Evolutionary conservation across 805 yeast genomes (phyloP).

Genomic region (Clavispora asparagi): DNA sequence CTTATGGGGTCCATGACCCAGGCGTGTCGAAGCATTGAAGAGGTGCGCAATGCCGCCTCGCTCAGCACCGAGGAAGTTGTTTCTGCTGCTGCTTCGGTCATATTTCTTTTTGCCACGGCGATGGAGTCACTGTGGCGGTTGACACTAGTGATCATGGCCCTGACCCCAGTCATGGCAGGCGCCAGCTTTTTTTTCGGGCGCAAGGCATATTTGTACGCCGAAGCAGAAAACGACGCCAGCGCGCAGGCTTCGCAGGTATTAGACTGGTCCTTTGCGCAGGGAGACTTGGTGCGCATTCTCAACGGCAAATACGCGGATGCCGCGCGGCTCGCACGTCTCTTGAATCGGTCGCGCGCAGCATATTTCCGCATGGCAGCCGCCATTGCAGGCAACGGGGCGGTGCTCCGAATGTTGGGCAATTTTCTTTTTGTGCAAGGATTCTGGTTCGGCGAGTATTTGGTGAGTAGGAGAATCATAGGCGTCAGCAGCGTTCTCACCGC

Average conservation of each 20-base stretch:
- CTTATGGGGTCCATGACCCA: constrained; percentile 62
- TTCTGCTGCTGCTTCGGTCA: constrained; percentile 48
- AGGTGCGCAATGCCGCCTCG: constrained; percentile 59
- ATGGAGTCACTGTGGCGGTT: constrained; percentile 81
- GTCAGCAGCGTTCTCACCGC: constrained; percentile 63
- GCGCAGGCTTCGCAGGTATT: constrained; percentile 54
- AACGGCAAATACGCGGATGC: constrained; percentile 53
- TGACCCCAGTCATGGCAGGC: constrained; percentile 61
- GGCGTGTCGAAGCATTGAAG: constrained; percentile 69
- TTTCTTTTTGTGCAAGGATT: constrained; percentile 86
- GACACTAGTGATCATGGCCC: constrained; percentile 69
- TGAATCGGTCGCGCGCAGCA: constrained; percentile 29
- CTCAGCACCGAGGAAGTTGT: constrained; percentile 58
- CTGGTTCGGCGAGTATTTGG: constrained; percentile 78
- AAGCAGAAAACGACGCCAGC: constrained; percentile 52
- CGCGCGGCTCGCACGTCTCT: constrained; percentile 33
- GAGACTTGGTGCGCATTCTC: constrained; percentile 56
- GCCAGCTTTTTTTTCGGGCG: constrained; percentile 48
- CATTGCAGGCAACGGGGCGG: constrained; percentile 51
- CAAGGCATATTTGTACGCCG: constrained; percentile 45
- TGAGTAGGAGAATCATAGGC: constrained; percentile 48
- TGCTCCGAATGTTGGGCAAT: constrained; percentile 52
- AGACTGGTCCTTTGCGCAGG: constrained; percentile 65
- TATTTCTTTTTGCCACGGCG: constrained; percentile 57
- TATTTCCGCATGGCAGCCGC: constrained; percentile 43